Conservation (phyloP, 495 filamentous ascomycete genomes). For the Usnea hakonensis region DNA sequence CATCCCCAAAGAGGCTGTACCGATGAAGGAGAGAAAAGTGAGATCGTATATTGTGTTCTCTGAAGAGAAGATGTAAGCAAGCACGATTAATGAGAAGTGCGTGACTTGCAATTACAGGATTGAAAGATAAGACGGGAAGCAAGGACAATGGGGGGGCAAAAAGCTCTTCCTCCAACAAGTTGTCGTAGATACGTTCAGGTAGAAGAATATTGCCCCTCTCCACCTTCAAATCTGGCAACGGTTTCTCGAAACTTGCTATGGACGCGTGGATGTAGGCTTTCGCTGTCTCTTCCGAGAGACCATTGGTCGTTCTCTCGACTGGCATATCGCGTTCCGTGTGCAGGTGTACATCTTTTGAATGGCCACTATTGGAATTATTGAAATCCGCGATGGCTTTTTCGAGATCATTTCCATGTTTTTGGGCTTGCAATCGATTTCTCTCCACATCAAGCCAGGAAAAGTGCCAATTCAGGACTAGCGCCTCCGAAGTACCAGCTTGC, state of each 20-base stretch:
- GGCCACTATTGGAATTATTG: background rate
- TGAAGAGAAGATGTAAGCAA: conserved; percentile 73
- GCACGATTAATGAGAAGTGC: conserved; percentile 67
- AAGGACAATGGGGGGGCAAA: conserved; percentile 68
- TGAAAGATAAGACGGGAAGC: conserved; percentile 65
- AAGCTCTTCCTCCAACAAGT: background rate
- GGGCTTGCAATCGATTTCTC: conserved; percentile 50
- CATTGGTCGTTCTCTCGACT: conserved; percentile 38
- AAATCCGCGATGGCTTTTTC: conserved; percentile 33
- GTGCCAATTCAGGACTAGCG: conserved; percentile 59
- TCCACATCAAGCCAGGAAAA: conserved; percentile 72
- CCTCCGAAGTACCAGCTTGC: conserved; percentile 35
- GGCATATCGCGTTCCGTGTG: background rate
- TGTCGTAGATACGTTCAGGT: background rate
- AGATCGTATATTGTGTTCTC: conserved; percentile 58
- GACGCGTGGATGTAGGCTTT: conserved; percentile 43
- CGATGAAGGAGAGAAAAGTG: conserved; percentile 70
- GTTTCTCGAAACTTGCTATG: conserved; percentile 29
- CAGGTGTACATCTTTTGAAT: conserved; percentile 12
- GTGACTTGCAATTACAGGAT: conserved; percentile 64
- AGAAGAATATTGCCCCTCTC: background rate
- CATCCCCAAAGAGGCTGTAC: conserved; percentile 79
- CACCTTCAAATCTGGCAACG: conserved; percentile 12
- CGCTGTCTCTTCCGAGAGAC: conserved; percentile 42
- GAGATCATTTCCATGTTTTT: conserved; percentile 53